These are phyloP conservation scores for Populus nigra DNA, from an alignment of 345 rosid genomes.

Conservation along the genomic window DNA sequence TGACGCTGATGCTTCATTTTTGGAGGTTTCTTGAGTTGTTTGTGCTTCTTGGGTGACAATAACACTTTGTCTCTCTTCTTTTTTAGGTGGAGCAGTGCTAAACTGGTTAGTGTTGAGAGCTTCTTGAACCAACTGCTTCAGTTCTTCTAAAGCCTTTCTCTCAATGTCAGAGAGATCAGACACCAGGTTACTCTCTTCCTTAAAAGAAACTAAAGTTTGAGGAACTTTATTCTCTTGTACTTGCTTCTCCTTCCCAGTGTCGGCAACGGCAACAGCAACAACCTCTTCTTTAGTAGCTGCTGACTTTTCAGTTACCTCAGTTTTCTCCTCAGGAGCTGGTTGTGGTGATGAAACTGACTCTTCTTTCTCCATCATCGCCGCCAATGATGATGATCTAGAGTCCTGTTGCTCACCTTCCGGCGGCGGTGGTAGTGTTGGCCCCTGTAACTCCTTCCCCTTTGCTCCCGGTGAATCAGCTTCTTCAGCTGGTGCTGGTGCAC, in stretches of 20 bases:
- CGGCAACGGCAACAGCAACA: constrained; percentile 13
- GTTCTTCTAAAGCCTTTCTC: constrained; percentile 58
- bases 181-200: constrained; percentile 66
- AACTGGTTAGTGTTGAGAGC: constrained; percentile 52
- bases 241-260: constrained; percentile 3
- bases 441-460: constrained; percentile 4
- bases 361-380: constrained; percentile 50
- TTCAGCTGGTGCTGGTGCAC: background rate
- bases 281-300: constrained; percentile 25
- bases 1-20: constrained; percentile 12
- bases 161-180: constrained; percentile 52
- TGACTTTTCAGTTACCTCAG: background rate
- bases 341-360: constrained; percentile 13
- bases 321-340: background rate
- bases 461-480: constrained; percentile 1
- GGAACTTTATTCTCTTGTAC: constrained; percentile 31
- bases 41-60: background rate
- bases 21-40: background rate
- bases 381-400: constrained; percentile 27
- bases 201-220: constrained; percentile 44
- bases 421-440: background rate
- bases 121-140: constrained; percentile 54
- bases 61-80: constrained; percentile 5
- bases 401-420: constrained; percentile 2
- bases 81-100: constrained; percentile 32